Evolutionary conservation across 2,329 filamentous ascomycete genomes (phyloP).

Genomic region (Epichloe elymi): DNA sequence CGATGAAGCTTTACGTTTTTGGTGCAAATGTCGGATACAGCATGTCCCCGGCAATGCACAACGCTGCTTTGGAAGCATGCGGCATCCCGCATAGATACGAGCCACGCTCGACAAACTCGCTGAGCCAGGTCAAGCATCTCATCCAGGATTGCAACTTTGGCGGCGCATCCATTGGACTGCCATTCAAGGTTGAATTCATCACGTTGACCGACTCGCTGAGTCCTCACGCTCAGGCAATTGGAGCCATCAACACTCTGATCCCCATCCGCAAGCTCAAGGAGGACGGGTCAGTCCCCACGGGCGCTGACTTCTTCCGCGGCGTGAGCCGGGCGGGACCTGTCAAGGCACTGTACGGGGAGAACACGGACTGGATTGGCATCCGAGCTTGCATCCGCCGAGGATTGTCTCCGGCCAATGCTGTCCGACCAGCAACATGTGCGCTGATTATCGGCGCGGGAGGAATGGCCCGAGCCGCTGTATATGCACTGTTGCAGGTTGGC

Average conservation of each 20-base stretch:
- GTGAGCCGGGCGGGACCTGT: conserved; percentile 50
- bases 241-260: conserved; percentile 63
- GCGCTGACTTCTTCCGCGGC: conserved; percentile 37
- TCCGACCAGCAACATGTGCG: conserved; percentile 40
- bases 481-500: conserved; percentile 65
- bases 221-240: conserved; percentile 59
- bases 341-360: conserved; percentile 61
- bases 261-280: conserved; percentile 50
- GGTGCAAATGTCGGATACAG: conserved; percentile 62
- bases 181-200: conserved; percentile 64
- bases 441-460: conserved; percentile 55
- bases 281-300: conserved; percentile 43
- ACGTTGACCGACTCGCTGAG: conserved; percentile 56
- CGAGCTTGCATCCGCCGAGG: conserved; percentile 59
- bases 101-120: conserved; percentile 47
- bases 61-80: conserved; percentile 50
- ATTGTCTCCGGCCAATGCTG: conserved; percentile 57
- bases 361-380: conserved; percentile 74
- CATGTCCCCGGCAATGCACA: conserved; percentile 68
- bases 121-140: conserved; percentile 50
- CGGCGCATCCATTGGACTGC: conserved; percentile 57
- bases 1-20: conserved; percentile 60
- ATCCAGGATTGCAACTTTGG: conserved; percentile 56
- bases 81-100: conserved; percentile 57
- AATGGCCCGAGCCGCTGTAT: conserved; percentile 67